These are phyloP conservation scores for Zymoseptoria ardabiliae DNA, from an alignment of 2,329 filamentous ascomycete genomes.

Conservation along the genomic window DNA sequence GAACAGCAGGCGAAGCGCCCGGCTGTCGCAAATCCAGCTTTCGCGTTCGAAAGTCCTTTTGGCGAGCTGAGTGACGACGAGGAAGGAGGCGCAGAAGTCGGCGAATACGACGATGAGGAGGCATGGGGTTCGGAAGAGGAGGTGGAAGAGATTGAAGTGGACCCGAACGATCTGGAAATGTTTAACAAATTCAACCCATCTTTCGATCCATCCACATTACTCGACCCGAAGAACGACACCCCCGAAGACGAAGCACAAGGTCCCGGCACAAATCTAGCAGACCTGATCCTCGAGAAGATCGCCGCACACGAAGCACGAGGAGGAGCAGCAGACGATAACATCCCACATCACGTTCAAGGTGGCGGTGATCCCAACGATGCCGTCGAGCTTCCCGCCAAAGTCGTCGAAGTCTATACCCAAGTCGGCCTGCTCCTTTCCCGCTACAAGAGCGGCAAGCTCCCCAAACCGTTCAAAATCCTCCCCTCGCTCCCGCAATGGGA, in stretches of 20 bases:
- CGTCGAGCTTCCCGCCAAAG: conserved; percentile 80
- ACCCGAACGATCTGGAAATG: conserved; percentile 78
- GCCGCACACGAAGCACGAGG: conserved; percentile 71
- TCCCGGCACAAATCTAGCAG: conserved; percentile 68
- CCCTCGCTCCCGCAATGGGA: conserved; percentile 90
- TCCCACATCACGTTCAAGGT: conserved; percentile 46
- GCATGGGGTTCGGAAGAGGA: conserved; percentile 71
- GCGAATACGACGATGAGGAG: conserved; percentile 45
- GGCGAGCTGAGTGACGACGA: conserved; percentile 40
- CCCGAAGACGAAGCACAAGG: conserved; percentile 30
- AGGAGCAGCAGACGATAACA: conserved; percentile 38
- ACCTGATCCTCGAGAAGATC: conserved; percentile 91
- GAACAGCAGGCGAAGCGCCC: conserved; percentile 39
- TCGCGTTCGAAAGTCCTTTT: conserved; percentile 73
- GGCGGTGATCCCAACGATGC: conserved; percentile 66
- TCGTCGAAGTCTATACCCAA: conserved; percentile 91
- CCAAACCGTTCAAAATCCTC: conserved; percentile 95
- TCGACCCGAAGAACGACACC: conserved; percentile 56
- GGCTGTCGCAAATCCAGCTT: conserved; percentile 53
- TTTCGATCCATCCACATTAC: conserved; percentile 61
- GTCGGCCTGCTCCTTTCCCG: conserved; percentile 81
- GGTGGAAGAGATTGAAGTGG: conserved; percentile 62
- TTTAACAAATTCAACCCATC: conserved; percentile 85
- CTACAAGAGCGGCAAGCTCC: conserved; percentile 93
- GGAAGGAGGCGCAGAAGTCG: conserved; percentile 48